A percentile compares a stretch with the other conserved stretches of the same genome.
These are phyloP conservation scores for Xylaria telfairii DNA, from an alignment of 495 filamentous ascomycete species.

Conservation along the genomic window DNA sequence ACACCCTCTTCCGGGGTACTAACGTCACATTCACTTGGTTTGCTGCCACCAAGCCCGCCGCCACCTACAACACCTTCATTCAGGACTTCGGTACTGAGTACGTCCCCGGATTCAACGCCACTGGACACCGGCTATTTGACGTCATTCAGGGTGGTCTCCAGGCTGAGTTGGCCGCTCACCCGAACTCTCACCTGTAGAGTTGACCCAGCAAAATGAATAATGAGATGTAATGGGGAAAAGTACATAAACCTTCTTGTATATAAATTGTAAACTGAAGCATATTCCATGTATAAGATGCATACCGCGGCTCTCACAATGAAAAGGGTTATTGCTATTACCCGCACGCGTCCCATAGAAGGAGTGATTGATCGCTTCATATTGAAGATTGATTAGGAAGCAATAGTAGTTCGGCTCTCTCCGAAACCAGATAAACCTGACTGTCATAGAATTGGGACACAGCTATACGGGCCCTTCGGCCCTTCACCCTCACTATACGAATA, in stretches of 20 bases:
- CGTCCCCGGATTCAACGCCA: slow-evolving; percentile 22
- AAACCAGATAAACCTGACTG: not conserved
- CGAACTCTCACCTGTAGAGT: not conserved
- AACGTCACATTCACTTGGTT: slow-evolving; percentile 38
- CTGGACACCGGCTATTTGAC: slow-evolving; percentile 25
- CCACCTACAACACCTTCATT: slow-evolving; percentile 24
- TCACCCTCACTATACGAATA: too few relatives aligned
- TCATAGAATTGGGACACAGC: too few relatives aligned
- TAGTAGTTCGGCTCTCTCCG: not conserved
- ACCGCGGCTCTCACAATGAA: not conserved
- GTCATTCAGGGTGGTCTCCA: slow-evolving; percentile 21
- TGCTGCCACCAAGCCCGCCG: slow-evolving; percentile 33
- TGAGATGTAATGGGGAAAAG: not conserved
- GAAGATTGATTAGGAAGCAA: too few relatives aligned
- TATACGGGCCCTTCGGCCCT: too few relatives aligned
- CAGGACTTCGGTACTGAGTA: slow-evolving; percentile 24
- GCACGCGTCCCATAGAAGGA: too few relatives aligned
- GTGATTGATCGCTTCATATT: not conserved
- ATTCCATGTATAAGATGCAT: not conserved
- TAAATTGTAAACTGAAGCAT: not conserved
- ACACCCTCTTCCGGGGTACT: slow-evolving; percentile 36
- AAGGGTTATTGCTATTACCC: not conserved
- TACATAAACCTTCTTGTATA: slow-evolving; percentile 3
- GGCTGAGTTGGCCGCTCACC: not conserved
- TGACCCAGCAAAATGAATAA: not conserved